phyloP scores from a whole-genome alignment of 2,329 filamentous ascomycete genomes.

The Phoma sp. region DNA sequence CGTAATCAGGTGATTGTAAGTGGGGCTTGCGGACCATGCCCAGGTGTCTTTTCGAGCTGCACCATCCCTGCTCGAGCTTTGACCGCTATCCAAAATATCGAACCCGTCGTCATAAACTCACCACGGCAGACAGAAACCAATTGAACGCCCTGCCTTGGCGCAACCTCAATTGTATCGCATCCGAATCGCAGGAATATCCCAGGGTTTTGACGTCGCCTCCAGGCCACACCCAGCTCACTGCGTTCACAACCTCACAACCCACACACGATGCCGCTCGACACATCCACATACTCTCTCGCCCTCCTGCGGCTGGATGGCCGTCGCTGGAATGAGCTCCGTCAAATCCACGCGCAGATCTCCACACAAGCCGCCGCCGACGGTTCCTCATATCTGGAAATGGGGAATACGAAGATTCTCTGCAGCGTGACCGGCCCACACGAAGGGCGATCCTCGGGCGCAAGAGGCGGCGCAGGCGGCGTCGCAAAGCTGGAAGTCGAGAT shows the following conservation, averaged over 20 bases:
- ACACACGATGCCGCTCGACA: conserved; percentile 84
- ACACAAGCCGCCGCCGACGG: conserved; percentile 93
- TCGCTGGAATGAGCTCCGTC: conserved; percentile 95
- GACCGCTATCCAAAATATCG: conserved; percentile 19
- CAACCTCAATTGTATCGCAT: no score
- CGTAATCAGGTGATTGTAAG: conserved; percentile 35
- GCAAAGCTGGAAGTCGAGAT: conserved; percentile 82
- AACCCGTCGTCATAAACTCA: conserved; percentile 12
- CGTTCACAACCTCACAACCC: neutral
- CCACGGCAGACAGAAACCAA: neutral
- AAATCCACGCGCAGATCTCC: conserved; percentile 85
- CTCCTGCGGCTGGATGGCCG: conserved; percentile 73
- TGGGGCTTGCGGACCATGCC: conserved; percentile 20
- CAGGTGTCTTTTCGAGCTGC: neutral
- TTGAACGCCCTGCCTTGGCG: neutral
- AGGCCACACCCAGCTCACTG: no score
- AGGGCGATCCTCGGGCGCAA: conserved; percentile 58
- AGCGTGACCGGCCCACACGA: conserved; percentile 87
- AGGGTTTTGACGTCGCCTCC: no score
- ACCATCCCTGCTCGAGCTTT: conserved; percentile 24
- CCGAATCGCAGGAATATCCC: no score
- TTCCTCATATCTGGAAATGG: conserved; percentile 93
- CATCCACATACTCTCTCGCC: conserved; percentile 86
- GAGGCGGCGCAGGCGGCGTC: conserved; percentile 55
- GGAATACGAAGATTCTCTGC: conserved; percentile 96